phyloP scores from a whole-genome alignment of 345 rosid species.

The Salix udensis region DNA sequence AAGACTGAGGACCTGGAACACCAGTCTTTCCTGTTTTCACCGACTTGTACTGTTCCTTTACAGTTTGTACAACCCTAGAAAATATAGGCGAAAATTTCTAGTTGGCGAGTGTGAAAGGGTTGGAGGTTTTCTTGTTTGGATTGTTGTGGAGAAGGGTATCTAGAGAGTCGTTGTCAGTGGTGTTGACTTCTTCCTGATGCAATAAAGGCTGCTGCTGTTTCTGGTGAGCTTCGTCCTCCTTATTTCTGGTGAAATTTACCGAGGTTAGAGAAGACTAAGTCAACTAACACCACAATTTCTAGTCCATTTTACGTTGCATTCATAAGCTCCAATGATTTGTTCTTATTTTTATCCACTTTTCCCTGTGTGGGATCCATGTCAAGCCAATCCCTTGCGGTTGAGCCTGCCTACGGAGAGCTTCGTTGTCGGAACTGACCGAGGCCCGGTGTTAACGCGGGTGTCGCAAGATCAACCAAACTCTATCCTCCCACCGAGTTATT shows the following conservation, averaged over 20 bases:
- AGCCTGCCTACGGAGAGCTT: too few species aligned
- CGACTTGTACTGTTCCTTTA: conserved; percentile 9
- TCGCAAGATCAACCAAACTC: too few species aligned
- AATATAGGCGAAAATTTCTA: not conserved
- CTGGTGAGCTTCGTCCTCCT: not conserved
- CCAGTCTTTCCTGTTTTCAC: not conserved
- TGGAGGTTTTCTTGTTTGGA: conserved; percentile 26
- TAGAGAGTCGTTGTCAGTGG: conserved; percentile 16
- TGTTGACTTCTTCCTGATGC: not conserved
- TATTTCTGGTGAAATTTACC: not conserved
- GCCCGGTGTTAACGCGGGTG: too few species aligned
- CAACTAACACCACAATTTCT: not conserved
- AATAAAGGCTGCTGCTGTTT: not conserved
- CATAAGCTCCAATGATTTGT: not conserved
- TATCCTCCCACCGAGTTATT: too few species aligned
- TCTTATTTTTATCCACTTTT: not conserved
- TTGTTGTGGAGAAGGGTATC: conserved; percentile 19
- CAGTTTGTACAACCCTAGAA: not conserved
- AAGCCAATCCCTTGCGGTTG: not conserved
- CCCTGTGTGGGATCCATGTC: not conserved
- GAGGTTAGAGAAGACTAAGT: not conserved
- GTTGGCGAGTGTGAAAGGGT: not conserved
- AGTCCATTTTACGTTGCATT: too few species aligned
- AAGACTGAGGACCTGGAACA: not conserved
- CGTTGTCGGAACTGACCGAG: too few species aligned